Conservation (phyloP, 2,329 filamentous ascomycete species). For the Paraphaeosphaeria sporulosa region DNA sequence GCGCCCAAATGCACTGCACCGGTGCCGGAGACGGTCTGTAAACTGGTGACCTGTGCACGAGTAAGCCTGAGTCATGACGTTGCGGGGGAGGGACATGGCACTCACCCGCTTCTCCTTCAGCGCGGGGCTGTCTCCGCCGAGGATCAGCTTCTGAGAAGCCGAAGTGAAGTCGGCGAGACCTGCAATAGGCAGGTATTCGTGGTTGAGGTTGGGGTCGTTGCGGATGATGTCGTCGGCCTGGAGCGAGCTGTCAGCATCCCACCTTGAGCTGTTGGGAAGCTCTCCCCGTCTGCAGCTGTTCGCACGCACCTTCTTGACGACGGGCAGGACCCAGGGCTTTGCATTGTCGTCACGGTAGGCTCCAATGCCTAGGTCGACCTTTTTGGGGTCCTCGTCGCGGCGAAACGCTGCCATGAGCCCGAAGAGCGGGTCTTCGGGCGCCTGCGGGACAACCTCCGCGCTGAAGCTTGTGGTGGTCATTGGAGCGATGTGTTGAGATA, state of each 20-base stretch:
- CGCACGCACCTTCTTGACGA: constrained; percentile 85
- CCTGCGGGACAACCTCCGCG: constrained; percentile 80
- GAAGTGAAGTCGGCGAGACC: constrained; percentile 85
- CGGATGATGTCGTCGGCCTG: constrained; percentile 91
- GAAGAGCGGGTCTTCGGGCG: constrained; percentile 94
- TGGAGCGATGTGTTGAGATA: constrained; percentile 75
- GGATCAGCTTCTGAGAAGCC: constrained; percentile 89
- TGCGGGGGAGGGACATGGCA: constrained; percentile 17
- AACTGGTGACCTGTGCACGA: constrained; percentile 65
- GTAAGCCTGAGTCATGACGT: constrained; percentile 35
- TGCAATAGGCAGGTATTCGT: constrained; percentile 97
- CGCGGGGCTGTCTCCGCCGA: constrained; percentile 81
- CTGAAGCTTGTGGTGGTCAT: constrained; percentile 73
- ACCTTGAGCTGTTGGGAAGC: not conserved
- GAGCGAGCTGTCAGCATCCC: constrained; percentile 28
- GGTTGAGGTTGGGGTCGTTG: constrained; percentile 89
- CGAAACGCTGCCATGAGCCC: constrained; percentile 88
- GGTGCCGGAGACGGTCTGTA: constrained; percentile 97
- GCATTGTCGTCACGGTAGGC: constrained; percentile 95
- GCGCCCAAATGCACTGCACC: constrained; percentile 93
- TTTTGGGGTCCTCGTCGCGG: constrained; percentile 76
- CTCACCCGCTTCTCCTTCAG: constrained; percentile 79
- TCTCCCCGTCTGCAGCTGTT: not conserved
- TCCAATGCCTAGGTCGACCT: constrained; percentile 94
- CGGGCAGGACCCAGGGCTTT: constrained; percentile 96